Evolutionary conservation across 108 stramenopile genomes (phyloP), one percentile per base, ranked within the genome.

Genomic region (Skeletonema potamos): DNA sequence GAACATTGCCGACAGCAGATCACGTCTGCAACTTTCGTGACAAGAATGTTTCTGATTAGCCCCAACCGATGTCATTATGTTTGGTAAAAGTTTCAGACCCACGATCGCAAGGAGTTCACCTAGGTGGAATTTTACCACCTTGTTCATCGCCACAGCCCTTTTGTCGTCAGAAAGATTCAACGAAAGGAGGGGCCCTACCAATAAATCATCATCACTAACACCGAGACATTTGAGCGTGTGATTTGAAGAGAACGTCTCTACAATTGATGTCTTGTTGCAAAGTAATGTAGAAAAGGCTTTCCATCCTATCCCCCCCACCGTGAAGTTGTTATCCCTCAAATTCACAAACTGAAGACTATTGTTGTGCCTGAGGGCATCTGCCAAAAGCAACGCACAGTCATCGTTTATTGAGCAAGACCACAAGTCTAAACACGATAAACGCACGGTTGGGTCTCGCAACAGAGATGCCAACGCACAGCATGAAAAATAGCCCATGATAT

Each of bases 251-350:
- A 44, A 44, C 1, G 64, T 65, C 18, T 24, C 64, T 11, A 28
- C 34, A 3, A 65, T 20, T 9, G 41, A 37, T 65, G 64, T 48
- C 27, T 41, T 65, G 63, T 64, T 64, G 39, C 63, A 64, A 5
- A 64, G 20, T 8, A 64, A 43, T 8, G 36, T 13, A 43, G 63
- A 39, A n/a, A 64, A 24, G 37, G 41, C 63, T 6, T 64, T 43
- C 18, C 24, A 44, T 64, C 63, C n/a, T n/a, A n/a, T n/a, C n/a
- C n/a, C 63, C 63, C 6, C 4, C 18, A 6, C 29, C 13, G 58
- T 59, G 17, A 44, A 17, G 43, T 44, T 44, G 43, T 44, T 44
- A 4, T n/a, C 17, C 43, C 17, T n/a, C 43, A 44, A 44, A 17
- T n/a, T 44, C 43, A 44, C 2, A 44, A 44, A n/a, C 43, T 44